Conservation (phyloP, 2,329 filamentous ascomycete genomes). For the Periconia sp. region DNA sequence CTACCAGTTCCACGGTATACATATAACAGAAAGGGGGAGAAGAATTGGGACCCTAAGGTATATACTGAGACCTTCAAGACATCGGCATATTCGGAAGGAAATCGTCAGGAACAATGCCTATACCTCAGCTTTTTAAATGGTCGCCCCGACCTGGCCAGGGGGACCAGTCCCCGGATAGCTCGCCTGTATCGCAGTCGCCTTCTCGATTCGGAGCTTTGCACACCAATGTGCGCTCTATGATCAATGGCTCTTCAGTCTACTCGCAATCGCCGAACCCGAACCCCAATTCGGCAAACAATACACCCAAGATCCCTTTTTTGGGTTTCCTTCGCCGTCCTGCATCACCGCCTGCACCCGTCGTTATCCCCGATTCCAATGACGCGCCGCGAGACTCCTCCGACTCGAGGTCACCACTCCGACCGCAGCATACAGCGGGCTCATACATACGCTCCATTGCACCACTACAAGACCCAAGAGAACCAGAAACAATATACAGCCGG, state of each 20-base stretch:
- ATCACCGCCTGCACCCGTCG: slow-evolving; percentile 27
- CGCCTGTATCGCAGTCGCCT: slow-evolving; percentile 23
- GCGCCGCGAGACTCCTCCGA: slow-evolving; percentile 31
- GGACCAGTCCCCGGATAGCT: slow-evolving; percentile 32
- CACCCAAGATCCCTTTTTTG: slow-evolving; percentile 41
- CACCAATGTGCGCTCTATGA: slow-evolving; percentile 32
- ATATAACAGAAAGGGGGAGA: slow-evolving; percentile 34
- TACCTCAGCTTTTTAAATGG: slow-evolving; percentile 38
- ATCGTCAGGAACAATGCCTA: slow-evolving; percentile 31
- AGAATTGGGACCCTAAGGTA: slow-evolving; percentile 19
- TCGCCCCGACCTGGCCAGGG: slow-evolving; percentile 42
- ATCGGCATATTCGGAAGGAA: neutral
- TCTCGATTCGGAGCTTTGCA: slow-evolving; percentile 25
- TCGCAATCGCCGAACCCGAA: slow-evolving; percentile 37
- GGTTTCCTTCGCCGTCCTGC: slow-evolving; percentile 39
- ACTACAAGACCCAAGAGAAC: slow-evolving; percentile 25
- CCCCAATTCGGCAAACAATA: slow-evolving; percentile 25
- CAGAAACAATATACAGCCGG: slow-evolving; percentile 25
- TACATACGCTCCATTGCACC: slow-evolving; percentile 40
- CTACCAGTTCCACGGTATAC: no score
- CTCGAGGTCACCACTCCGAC: slow-evolving; percentile 34
- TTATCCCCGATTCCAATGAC: slow-evolving; percentile 22
- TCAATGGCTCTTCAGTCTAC: slow-evolving; percentile 46
- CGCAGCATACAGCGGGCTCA: slow-evolving; percentile 44
- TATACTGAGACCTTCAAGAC: slow-evolving; percentile 7